Conservation (phyloP, 805 yeast species). For the Candida manassasensis region DNA sequence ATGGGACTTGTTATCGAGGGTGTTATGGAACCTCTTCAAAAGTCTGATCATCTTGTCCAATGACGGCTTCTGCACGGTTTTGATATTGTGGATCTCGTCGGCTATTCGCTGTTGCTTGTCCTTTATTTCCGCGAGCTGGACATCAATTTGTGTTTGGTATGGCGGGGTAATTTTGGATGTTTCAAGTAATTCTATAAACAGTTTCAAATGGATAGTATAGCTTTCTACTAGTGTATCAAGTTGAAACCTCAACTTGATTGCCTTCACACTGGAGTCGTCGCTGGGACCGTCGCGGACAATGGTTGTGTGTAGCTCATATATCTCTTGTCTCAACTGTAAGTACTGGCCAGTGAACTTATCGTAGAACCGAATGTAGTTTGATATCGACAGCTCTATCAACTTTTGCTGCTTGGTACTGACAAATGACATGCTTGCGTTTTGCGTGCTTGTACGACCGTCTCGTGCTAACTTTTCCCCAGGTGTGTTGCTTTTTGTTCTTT, state of each 20-base stretch:
- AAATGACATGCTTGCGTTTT: slow-evolving; percentile 24
- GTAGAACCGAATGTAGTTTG: slow-evolving; percentile 24
- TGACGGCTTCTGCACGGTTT: slow-evolving; percentile 29
- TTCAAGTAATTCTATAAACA: slow-evolving; percentile 15
- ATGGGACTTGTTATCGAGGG: slow-evolving; percentile 8
- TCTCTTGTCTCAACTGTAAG: slow-evolving; percentile 29
- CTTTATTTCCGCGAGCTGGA: slow-evolving; percentile 17
- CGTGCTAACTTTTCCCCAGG: too few relatives aligned
- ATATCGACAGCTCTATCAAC: slow-evolving; percentile 27
- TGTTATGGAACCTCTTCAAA: slow-evolving; percentile 17
- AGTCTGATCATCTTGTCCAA: slow-evolving; percentile 29
- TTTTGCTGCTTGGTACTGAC: slow-evolving; percentile 27
- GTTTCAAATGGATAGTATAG: slow-evolving; percentile 23
- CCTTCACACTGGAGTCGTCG: slow-evolving; percentile 11
- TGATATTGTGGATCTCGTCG: slow-evolving; percentile 21
- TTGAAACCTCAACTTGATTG: slow-evolving; percentile 24
- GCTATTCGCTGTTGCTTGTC: slow-evolving; percentile 12
- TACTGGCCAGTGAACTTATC: slow-evolving; percentile 32
- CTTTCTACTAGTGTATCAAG: slow-evolving; percentile 21
- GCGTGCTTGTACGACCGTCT: too few relatives aligned
- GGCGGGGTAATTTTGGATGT: slow-evolving; percentile 10
- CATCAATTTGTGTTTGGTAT: slow-evolving; percentile 17
- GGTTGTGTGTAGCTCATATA: slow-evolving; percentile 14
- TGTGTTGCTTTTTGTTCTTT: too few relatives aligned
- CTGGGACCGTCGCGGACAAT: slow-evolving; percentile 9